Conservation (phyloP, 192 early-diverging fungal genomes). For the Coemansia sp. region DNA sequence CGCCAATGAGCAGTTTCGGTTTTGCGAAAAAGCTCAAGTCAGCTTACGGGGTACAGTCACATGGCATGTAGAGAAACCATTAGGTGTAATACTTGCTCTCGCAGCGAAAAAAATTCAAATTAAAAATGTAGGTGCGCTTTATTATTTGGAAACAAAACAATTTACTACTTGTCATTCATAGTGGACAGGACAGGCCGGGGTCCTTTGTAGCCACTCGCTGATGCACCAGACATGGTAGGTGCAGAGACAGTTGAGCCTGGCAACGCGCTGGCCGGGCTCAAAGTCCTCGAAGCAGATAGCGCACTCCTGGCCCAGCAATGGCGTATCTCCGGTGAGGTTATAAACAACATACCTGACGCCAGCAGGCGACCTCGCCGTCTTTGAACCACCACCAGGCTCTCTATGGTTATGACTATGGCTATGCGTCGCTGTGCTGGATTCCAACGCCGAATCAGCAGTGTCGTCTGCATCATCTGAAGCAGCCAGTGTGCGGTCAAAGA, state of each 20-base stretch:
- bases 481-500: conserved; percentile 7
- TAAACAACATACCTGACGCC: conserved; percentile 52
- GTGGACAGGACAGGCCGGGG: conserved; percentile 80
- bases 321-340: conserved; percentile 56
- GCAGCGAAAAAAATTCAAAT: too few species aligned
- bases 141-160: too few species aligned
- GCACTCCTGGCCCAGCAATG: conserved; percentile 76
- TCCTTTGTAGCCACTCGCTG: conserved; percentile 71
- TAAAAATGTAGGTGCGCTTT: too few species aligned
- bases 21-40: too few species aligned
- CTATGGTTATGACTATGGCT: background rate
- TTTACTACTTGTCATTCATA: conserved; percentile 56
- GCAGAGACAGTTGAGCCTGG: conserved; percentile 84
- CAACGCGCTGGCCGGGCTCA: conserved; percentile 70
- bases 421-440: background rate
- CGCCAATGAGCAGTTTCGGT: too few species aligned
- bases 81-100: too few species aligned
- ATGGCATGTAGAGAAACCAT: too few species aligned
- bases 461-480: background rate
- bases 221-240: conserved; percentile 86
- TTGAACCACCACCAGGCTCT: background rate
- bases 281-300: conserved; percentile 96
- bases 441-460: background rate
- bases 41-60: too few species aligned
- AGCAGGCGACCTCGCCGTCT: conserved; percentile 15